Base-by-base conservation (phyloP, 1,139 yeast genomes). In the Meyerozyma athensensis region DNA sequence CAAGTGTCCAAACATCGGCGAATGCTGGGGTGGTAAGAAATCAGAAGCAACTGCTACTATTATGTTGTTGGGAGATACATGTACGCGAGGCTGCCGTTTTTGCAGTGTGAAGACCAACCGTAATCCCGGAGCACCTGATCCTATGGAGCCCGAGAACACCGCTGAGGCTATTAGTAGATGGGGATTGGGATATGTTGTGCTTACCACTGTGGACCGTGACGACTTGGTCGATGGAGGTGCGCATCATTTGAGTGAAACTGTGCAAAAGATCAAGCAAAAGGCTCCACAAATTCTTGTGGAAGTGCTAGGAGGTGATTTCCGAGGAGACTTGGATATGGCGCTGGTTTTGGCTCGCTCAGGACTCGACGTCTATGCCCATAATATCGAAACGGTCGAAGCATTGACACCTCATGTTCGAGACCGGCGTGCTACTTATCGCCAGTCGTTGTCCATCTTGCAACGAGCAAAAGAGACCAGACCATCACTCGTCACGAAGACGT, bases 11-110 rank as follows among this genome's bases (percentile, higher is more conserved):
- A 94, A 94, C 58, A 94, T 94, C 43, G 97, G 97, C 37, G 99
- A 94, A 60, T 94, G 99, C 63, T 94, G 99, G 99, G 97, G 98
- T 39, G 98, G 98, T 23, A 80, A 83, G 53, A 89, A 89, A 60
- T 75, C 90, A 5, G 94, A 86, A 53, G 97, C 98, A n/a, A 94
- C 99, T 4, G 98, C 98, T 5, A 94, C 99, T 3, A 92, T 94
- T 52, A 94, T 94, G 99, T 71, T 94, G 46, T 74, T 94, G 74
- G 99, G 99, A 43, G 98, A 94, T 54, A 92, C 98, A 0, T 94
- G 99, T 65, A 94, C 99, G 4, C 74, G 99, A 61, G 99, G 98
- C 9, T 94, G 99, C 58, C 74, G 99, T 45, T 94, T 94, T 65
- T 94, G 99, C 61, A 85, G 96, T 1, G 98, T 94, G 36, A 94